Conservation (phyloP, 495 filamentous ascomycete genomes). For the Tricharina praecox region DNA sequence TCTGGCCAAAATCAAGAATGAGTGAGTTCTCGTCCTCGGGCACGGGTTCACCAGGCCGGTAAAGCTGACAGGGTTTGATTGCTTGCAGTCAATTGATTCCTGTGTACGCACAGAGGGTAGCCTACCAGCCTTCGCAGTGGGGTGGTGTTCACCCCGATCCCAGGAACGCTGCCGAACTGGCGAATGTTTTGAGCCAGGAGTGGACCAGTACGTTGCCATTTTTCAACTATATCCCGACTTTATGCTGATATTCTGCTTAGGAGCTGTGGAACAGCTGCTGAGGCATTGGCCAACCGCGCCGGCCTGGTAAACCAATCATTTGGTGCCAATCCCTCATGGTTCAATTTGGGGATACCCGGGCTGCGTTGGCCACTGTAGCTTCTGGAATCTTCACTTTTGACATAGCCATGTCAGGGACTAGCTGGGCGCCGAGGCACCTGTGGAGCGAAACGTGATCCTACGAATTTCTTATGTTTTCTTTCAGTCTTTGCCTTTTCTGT, state of each 20-base stretch:
- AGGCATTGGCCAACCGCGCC: conserved; percentile 50
- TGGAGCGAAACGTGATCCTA: too few species aligned
- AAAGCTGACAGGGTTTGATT: too few species aligned
- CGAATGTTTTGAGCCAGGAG: conserved; percentile 45
- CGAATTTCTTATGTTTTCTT: too few species aligned
- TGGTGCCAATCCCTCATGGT: too few species aligned
- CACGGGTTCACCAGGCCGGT: background rate
- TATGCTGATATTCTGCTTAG: background rate
- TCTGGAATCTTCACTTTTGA: too few species aligned
- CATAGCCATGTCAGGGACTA: too few species aligned
- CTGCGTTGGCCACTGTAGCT: too few species aligned
- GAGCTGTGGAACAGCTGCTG: conserved; percentile 47
- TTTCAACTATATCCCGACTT: background rate
- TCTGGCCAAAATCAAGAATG: conserved; percentile 46
- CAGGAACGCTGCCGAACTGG: conserved; percentile 40
- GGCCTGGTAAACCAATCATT: conserved; percentile 18
- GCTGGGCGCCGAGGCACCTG: too few species aligned
- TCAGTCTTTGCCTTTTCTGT: too few species aligned
- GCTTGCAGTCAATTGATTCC: conserved; percentile 40
- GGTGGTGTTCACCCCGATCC: conserved; percentile 40
- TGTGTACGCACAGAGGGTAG: conserved; percentile 42
- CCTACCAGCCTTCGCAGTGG: conserved; percentile 56
- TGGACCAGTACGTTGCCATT: conserved; percentile 35
- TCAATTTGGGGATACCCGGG: too few species aligned
- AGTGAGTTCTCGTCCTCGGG: conserved; percentile 34